phyloP scores from a whole-genome alignment of 2,329 filamentous ascomycete genomes.

The Paraphaeosphaeria sporulosa region DNA sequence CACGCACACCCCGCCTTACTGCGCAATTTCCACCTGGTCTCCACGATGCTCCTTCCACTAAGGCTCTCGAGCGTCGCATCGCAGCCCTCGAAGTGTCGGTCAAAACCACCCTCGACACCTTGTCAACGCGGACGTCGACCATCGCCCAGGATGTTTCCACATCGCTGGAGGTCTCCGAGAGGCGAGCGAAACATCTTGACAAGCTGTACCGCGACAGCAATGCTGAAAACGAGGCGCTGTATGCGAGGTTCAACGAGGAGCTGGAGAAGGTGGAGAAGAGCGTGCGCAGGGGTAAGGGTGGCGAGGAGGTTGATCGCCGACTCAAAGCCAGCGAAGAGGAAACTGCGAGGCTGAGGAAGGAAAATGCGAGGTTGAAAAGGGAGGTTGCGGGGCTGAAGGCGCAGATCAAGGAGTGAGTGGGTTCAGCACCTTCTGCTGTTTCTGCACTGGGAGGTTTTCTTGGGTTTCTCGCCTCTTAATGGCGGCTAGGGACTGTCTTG shows the following conservation, averaged over 20 bases:
- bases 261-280: conserved; percentile 78
- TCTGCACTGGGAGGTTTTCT: background rate
- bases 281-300: conserved; percentile 76
- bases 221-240: conserved; percentile 91
- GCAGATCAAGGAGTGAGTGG: conserved; percentile 55
- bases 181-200: conserved; percentile 81
- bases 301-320: conserved; percentile 76
- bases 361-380: conserved; percentile 82
- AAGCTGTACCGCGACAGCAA: conserved; percentile 87
- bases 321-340: conserved; percentile 81
- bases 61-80: conserved; percentile 64
- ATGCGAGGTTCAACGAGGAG: conserved; percentile 92
- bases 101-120: conserved; percentile 53
- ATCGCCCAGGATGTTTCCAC: conserved; percentile 76
- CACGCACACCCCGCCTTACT: conserved; percentile 42
- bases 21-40: conserved; percentile 39
- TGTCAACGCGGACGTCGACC: conserved; percentile 43
- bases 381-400: conserved; percentile 74
- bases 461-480: conserved; percentile 9
- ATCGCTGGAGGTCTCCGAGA: conserved; percentile 76
- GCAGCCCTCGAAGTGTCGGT: conserved; percentile 73
- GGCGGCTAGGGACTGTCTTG: background rate
- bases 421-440: background rate
- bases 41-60: conserved; percentile 22
- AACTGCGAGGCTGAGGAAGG: conserved; percentile 77